These are phyloP conservation scores for Groenewaldozyma tartarivorans DNA, from an alignment of 805 yeast genomes.

Conservation along the genomic window DNA sequence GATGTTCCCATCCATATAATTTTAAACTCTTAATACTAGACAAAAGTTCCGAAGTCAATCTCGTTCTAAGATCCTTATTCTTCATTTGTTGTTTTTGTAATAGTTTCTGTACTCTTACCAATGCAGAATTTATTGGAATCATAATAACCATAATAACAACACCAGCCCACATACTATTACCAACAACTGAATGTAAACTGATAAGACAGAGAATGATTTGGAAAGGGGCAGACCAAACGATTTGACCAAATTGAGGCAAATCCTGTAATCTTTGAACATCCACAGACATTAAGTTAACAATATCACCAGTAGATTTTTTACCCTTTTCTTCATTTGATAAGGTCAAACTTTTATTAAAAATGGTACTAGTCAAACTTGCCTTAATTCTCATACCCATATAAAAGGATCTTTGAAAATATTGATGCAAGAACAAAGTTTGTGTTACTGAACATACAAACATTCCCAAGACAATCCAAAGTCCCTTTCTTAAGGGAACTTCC, in stretches of 20 bases:
- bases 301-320: constrained; percentile 67
- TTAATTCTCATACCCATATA: constrained; percentile 57
- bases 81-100: constrained; percentile 83
- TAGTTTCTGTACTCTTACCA: constrained; percentile 30
- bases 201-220: constrained; percentile 69
- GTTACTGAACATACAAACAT: constrained; percentile 55
- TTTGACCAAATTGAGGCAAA: constrained; percentile 68
- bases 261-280: constrained; percentile 86
- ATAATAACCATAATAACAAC: constrained; percentile 58
- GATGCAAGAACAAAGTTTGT: constrained; percentile 57
- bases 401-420: constrained; percentile 43
- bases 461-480: constrained; percentile 50
- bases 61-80: constrained; percentile 66
- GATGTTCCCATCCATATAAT: constrained; percentile 80
- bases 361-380: constrained; percentile 55
- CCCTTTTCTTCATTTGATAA: constrained; percentile 46
- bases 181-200: constrained; percentile 64
- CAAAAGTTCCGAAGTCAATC: constrained; percentile 78
- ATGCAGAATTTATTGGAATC: constrained; percentile 68
- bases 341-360: constrained; percentile 55
- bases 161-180: constrained; percentile 89
- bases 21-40: constrained; percentile 83
- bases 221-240: constrained; percentile 90
- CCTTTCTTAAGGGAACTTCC: constrained; percentile 38
- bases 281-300: constrained; percentile 89